These are phyloP conservation scores for Suhomyces maxii DNA, from an alignment of 1,139 yeast species.

Conservation along the genomic window DNA sequence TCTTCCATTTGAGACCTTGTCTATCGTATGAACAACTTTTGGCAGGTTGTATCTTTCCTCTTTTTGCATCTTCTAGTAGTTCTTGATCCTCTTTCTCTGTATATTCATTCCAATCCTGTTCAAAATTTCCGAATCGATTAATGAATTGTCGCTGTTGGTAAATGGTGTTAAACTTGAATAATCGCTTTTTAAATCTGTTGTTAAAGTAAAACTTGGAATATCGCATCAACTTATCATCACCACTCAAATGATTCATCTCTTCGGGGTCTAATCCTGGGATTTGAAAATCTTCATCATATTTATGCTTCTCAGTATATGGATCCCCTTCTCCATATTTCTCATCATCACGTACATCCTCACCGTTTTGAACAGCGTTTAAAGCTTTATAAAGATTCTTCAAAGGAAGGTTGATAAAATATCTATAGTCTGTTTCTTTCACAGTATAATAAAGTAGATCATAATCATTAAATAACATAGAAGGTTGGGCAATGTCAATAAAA, in stretches of 20 bases:
- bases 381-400: slow-evolving; percentile 46
- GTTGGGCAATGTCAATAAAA: slow-evolving; percentile 55
- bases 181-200: slow-evolving; percentile 35
- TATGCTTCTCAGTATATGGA: slow-evolving; percentile 24
- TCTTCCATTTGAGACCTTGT: slow-evolving; percentile 53
- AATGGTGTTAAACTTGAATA: slow-evolving; percentile 49
- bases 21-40: slow-evolving; percentile 33
- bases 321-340: slow-evolving; percentile 36
- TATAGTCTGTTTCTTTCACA: slow-evolving; percentile 42
- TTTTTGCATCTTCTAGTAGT: not conserved
- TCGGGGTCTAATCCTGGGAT: slow-evolving; percentile 10
- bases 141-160: slow-evolving; percentile 50
- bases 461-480: slow-evolving; percentile 44
- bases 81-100: slow-evolving; percentile 1
- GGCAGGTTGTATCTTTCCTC: slow-evolving; percentile 13
- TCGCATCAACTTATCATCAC: slow-evolving; percentile 10
- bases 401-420: slow-evolving; percentile 44
- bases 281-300: slow-evolving; percentile 23
- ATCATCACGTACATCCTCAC: slow-evolving; percentile 10
- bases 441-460: slow-evolving; percentile 45
- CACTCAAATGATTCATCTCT: slow-evolving; percentile 13
- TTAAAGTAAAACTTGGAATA: slow-evolving; percentile 40
- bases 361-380: slow-evolving; percentile 36
- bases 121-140: slow-evolving; percentile 45
- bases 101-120: slow-evolving; percentile 30